Percentiles rank a stretch among this genome's conserved stretches.
phyloP scores from a whole-genome alignment of 768 basidiomycete species.

The Tylopilus balloui region DNA sequence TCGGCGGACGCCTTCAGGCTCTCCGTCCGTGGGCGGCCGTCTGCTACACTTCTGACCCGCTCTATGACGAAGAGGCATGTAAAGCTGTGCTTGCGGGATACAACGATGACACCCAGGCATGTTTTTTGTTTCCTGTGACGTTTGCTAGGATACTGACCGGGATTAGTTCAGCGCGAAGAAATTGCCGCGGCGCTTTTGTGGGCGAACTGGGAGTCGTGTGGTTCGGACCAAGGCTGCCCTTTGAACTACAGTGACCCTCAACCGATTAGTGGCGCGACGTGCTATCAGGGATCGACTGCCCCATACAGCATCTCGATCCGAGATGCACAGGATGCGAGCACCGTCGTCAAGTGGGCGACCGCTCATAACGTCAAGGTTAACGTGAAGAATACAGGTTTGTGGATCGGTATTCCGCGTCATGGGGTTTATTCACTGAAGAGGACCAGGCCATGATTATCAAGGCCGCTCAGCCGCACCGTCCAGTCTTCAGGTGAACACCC shows the following conservation, averaged over 20 bases:
- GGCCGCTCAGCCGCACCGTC: too few relatives aligned
- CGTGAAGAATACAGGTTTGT: conserved; percentile 21
- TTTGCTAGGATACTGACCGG: background rate
- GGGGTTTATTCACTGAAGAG: too few relatives aligned
- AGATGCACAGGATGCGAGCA: conserved; percentile 19
- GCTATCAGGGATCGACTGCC: conserved; percentile 19
- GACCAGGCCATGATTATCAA: too few relatives aligned
- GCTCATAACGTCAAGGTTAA: conserved; percentile 17
- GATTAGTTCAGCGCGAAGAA: conserved; percentile 16
- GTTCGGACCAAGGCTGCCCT: conserved; percentile 14
- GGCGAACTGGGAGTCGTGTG: conserved; percentile 23
- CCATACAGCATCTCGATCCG: conserved; percentile 19
- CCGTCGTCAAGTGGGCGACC: conserved; percentile 18
- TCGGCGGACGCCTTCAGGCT: conserved; percentile 15
- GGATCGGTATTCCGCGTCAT: too few relatives aligned
- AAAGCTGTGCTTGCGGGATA: conserved; percentile 13
- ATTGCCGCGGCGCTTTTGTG: conserved; percentile 18
- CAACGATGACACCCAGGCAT: conserved; percentile 13
- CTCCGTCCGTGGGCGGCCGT: conserved; percentile 22
- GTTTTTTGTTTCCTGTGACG: background rate
- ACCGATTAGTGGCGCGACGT: conserved; percentile 2
- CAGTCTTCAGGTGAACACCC: too few relatives aligned
- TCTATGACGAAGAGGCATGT: conserved; percentile 14
- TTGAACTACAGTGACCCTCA: conserved; percentile 19
- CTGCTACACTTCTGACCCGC: conserved; percentile 19